Base-by-base conservation (phyloP, 441 rosid species). In the Populus hybrid region DNA sequence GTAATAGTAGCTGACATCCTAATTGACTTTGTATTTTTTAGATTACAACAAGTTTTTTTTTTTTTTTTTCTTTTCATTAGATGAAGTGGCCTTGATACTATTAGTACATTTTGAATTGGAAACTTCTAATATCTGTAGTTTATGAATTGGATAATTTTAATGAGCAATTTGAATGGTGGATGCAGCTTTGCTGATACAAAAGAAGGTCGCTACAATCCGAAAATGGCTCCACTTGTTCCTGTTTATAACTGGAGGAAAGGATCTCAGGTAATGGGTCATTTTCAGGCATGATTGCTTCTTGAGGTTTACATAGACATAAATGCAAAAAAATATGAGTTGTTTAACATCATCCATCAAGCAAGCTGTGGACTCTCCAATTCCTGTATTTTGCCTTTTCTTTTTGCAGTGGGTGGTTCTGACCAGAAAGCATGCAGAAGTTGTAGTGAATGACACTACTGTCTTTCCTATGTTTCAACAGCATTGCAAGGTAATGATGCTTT, bases 241-340 rank as follows among this genome's bases (percentile, higher is more conserved):
- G 92, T 92, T 79, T 80, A 86, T 81, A 94, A 92, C 86, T 94
- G 99, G 99, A 90, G 98, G 90, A 96, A 96, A 85, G 99, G 99
- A 77, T 96, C 98, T 74, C 98, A 96, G 97, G 99, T 95, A 78
- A 80, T 78, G 67, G 26, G 80, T 74, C 6, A 3, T 67, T 74
- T 64, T 73, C 57, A 72, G 54, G 73, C 63, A 64, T 75, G 36
- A 68, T 67, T n/a, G 69, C 64, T 78, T 72, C 30, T 40, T 67
- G 24, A 30, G 38, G 63, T 77, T 57, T 6, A 18, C n/a, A 10
- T 5, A 63, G 61, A 21, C 26, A 0, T 18, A 28, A 26, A 1
- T 35, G 59, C 0, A 3, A 71, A 64, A 34, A 18, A 57, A 11
- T 6, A 5, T 21, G 3, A 32, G 14, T 24, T 67, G 63, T 7